A percentile compares a stretch with the other conserved stretches of the same genome.
Evolutionary conservation across 257 asterid species (phyloP).

Genomic region (Penstemon barbatus): DNA sequence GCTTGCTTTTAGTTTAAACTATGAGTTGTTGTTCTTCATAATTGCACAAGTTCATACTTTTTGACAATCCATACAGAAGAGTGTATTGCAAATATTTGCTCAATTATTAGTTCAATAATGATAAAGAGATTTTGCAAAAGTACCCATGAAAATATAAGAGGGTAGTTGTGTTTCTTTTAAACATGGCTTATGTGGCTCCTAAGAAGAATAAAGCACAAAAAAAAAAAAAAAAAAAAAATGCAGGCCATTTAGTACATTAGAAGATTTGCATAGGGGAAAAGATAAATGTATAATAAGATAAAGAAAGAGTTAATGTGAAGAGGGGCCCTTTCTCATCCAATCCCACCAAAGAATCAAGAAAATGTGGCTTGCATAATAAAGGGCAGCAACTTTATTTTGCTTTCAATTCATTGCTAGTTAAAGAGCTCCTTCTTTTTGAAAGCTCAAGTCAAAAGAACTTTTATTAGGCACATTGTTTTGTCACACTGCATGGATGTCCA

Average conservation of each 20-base stretch:
- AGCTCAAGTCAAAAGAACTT: constrained; percentile 49
- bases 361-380: constrained; percentile 40
- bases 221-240: constrained; percentile 23
- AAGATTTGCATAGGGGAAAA: constrained; percentile 17
- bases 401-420: constrained; percentile 33
- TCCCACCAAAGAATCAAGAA: constrained; percentile 26
- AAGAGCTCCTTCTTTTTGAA: constrained; percentile 25
- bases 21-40: no score
- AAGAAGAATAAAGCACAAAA: constrained; percentile 13
- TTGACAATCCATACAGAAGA: no score
- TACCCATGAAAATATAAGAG: no score
- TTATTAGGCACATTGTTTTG: constrained; percentile 41
- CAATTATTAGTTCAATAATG: no score
- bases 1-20: no score
- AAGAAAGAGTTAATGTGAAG: constrained; percentile 33
- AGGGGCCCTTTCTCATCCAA: constrained; percentile 34
- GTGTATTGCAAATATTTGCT: no score
- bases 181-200: constrained; percentile 1
- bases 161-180: no score
- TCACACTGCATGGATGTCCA: constrained; percentile 34
- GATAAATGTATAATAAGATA: constrained; percentile 6
- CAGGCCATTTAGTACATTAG: constrained; percentile 25
- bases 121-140: no score
- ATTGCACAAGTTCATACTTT: no score
- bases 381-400: constrained; percentile 46